These are phyloP conservation scores for Angophora floribunda DNA, from an alignment of 345 rosid genomes.

Conservation along the genomic window DNA sequence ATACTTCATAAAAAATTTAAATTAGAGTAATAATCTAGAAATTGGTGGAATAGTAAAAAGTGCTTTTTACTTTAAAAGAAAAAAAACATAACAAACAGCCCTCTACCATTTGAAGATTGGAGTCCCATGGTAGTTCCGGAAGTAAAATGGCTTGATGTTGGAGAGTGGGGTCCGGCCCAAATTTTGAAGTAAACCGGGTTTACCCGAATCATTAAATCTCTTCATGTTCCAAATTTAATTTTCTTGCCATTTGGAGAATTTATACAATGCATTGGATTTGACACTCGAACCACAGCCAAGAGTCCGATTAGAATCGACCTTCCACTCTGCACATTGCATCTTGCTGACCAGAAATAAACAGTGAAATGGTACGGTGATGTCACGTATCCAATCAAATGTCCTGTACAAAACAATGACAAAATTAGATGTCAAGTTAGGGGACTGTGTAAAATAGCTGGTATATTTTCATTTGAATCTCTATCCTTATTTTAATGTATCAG, in stretches of 20 bases:
- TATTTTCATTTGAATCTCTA: background rate
- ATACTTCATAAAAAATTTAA: too few relatives aligned
- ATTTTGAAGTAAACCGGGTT: background rate
- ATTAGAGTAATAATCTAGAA: background rate
- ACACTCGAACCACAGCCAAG: background rate
- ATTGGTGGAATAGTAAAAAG: background rate
- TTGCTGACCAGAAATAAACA: background rate
- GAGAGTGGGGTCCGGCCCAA: background rate
- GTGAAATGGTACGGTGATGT: background rate
- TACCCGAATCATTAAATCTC: background rate
- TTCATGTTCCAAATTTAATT: background rate
- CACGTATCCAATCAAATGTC: background rate
- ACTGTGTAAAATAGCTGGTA: background rate
- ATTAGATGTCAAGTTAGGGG: background rate
- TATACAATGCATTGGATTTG: rapidly evolving
- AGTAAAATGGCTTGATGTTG: background rate
- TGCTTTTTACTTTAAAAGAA: background rate
- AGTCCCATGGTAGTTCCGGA: background rate
- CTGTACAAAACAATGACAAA: background rate
- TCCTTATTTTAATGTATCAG: background rate
- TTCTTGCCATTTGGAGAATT: background rate
- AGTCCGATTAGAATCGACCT: background rate
- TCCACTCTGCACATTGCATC: background rate
- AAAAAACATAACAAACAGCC: background rate
- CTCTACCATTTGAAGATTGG: background rate